Evolutionary conservation across 306 rosid genomes (phyloP).

Genomic region (Dryas octopetala): DNA sequence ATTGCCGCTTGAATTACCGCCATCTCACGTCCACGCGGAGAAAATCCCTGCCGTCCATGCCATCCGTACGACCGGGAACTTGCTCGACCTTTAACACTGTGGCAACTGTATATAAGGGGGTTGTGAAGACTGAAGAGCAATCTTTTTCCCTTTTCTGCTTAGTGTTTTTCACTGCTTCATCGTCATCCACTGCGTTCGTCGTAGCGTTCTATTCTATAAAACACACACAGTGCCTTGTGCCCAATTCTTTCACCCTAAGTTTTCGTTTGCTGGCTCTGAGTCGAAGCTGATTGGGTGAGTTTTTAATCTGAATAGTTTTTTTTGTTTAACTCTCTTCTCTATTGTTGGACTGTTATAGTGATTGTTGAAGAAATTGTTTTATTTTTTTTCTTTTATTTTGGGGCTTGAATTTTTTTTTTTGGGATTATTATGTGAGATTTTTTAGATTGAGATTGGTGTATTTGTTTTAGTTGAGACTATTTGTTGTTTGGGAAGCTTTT

Average conservation of each 20-base stretch:
- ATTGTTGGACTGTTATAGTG: conserved; percentile 16
- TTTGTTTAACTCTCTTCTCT: neutral
- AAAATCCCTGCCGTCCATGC: conserved; percentile 16
- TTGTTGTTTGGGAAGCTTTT: neutral
- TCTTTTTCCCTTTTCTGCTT: conserved; percentile 17
- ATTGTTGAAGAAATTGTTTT: conserved; percentile 15
- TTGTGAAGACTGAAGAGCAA: conserved; percentile 13
- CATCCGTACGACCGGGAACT: conserved; percentile 3
- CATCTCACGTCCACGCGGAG: neutral
- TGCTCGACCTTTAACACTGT: conserved; percentile 34
- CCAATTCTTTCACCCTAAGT: neutral
- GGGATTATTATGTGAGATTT: conserved; percentile 2
- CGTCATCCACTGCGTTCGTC: conserved; percentile 40
- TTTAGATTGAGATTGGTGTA: conserved; percentile 6
- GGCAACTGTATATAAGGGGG: conserved; percentile 47
- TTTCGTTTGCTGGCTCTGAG: conserved; percentile 26
- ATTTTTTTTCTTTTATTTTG: conserved; percentile 4
- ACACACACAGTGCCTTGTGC: conserved; percentile 23
- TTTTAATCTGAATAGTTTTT: conserved; percentile 12
- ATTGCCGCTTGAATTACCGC: conserved; percentile 28
- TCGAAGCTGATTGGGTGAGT: conserved; percentile 40
- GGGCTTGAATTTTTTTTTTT: conserved; percentile 6
- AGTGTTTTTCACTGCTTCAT: conserved; percentile 37
- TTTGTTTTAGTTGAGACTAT: neutral
- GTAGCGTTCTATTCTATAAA: conserved; percentile 12